Conservation (phyloP, 345 rosid species). For the Rhizophora mangle region DNA sequence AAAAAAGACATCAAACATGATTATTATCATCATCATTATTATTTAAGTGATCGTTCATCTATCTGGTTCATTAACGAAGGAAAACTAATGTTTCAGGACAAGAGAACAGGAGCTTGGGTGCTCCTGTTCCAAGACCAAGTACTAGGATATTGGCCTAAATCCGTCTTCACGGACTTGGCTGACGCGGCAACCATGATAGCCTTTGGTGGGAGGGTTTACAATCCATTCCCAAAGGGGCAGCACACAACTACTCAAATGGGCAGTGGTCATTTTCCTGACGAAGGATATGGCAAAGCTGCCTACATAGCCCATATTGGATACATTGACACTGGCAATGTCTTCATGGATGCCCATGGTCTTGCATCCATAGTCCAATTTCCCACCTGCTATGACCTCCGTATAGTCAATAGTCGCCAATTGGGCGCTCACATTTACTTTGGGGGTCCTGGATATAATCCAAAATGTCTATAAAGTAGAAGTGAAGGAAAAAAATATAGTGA, state of each 20-base stretch:
- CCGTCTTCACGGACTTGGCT: too few relatives aligned
- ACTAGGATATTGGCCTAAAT: too few relatives aligned
- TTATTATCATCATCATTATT: too few relatives aligned
- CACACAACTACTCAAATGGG: conserved; percentile 19
- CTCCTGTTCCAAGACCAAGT: too few relatives aligned
- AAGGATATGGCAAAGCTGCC: conserved; percentile 10
- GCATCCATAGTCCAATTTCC: neutral
- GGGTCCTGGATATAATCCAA: conserved; percentile 8
- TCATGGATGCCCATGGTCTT: conserved; percentile 3
- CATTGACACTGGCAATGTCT: neutral
- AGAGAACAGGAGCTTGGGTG: too few relatives aligned
- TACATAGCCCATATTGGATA: neutral
- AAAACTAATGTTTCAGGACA: too few relatives aligned
- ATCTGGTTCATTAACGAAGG: too few relatives aligned
- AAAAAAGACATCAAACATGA: too few relatives aligned
- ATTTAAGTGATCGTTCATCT: too few relatives aligned
- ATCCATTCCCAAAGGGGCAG: neutral
- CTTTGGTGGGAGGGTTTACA: neutral
- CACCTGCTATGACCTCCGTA: neutral
- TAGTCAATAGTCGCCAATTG: too few relatives aligned
- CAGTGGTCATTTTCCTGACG: conserved; percentile 25
- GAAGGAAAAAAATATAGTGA: neutral
- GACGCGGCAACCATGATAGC: too few relatives aligned
- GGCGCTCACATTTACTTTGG: conserved; percentile 3
- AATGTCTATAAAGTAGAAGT: neutral